phyloP scores from a whole-genome alignment of 352 stramenopile species.

The Phytophthora tentaculata region DNA sequence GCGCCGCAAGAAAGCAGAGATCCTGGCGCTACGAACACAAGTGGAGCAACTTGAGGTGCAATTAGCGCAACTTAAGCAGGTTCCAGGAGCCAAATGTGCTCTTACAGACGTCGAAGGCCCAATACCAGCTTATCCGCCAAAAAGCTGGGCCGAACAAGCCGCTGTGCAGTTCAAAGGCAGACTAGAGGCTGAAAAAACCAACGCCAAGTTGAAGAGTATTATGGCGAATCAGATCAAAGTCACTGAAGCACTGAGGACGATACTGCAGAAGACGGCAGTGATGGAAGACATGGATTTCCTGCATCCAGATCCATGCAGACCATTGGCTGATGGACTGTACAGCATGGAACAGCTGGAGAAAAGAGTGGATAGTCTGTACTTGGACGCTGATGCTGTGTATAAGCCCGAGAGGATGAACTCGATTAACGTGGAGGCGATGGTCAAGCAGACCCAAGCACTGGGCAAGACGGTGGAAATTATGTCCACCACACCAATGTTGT shows the following conservation, averaged over 20 bases:
- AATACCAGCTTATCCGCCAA: not conserved
- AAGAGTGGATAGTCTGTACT: conserved; percentile 25
- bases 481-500: conserved; percentile 32
- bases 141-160: conserved; percentile 16
- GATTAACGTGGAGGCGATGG: conserved; percentile 5
- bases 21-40: conserved; percentile 26
- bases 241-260: conserved; percentile 7
- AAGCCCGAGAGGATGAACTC: conserved; percentile 3
- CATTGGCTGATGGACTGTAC: conserved; percentile 1
- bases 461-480: conserved; percentile 31
- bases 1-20: conserved; percentile 39
- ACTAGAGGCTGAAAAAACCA: conserved; percentile 25
- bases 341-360: conserved; percentile 28
- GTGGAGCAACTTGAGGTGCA: conserved; percentile 26
- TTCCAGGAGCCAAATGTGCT: not conserved
- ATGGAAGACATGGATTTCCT: conserved; percentile 32
- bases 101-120: not conserved
- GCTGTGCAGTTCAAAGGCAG: conserved; percentile 10
- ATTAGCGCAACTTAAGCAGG: conserved; percentile 20
- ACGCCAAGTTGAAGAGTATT: conserved; percentile 29
- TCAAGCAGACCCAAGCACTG: conserved; percentile 14
- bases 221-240: conserved; percentile 29
- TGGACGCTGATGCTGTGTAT: conserved; percentile 24
- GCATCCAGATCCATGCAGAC: conserved; percentile 11
- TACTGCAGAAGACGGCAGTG: conserved; percentile 21